phyloP scores from a whole-genome alignment of 2,329 filamentous ascomycete species.

The Claviceps sp. region DNA sequence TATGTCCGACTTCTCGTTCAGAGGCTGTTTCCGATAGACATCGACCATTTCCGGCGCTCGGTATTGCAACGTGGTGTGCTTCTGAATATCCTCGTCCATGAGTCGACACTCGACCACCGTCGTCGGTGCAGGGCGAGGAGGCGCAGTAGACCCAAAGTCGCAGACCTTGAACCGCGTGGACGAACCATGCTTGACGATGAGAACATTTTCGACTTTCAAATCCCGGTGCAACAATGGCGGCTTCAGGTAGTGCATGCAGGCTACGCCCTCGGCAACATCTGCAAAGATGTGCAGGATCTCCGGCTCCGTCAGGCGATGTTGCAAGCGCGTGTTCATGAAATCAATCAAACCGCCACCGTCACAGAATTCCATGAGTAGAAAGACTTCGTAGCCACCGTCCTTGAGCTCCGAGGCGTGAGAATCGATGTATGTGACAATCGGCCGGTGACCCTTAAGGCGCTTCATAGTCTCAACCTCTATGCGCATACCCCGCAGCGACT shows the following conservation, averaged over 20 bases:
- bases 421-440: constrained; percentile 97
- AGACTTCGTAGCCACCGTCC: constrained; percentile 92
- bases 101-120: constrained; percentile 79
- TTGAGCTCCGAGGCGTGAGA: constrained; percentile 91
- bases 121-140: constrained; percentile 70
- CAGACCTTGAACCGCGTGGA: constrained; percentile 82
- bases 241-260: constrained; percentile 98
- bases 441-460: constrained; percentile 88
- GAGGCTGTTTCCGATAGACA: constrained; percentile 89
- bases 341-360: constrained; percentile 91
- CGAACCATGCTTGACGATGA: constrained; percentile 61
- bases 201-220: constrained; percentile 93
- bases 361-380: constrained; percentile 96
- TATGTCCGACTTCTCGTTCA: constrained; percentile 97
- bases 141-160: constrained; percentile 88
- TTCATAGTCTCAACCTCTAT: constrained; percentile 99
- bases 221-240: constrained; percentile 86
- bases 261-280: constrained; percentile 89
- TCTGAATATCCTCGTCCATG: constrained; percentile 94
- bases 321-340: constrained; percentile 97
- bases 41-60: constrained; percentile 98
- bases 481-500: constrained; percentile 86
- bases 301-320: constrained; percentile 91
- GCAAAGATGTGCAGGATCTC: constrained; percentile 96
- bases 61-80: constrained; percentile 94